Conservation (phyloP, 108 stramenopile genomes). For the Aurantiochytrium sp. region DNA sequence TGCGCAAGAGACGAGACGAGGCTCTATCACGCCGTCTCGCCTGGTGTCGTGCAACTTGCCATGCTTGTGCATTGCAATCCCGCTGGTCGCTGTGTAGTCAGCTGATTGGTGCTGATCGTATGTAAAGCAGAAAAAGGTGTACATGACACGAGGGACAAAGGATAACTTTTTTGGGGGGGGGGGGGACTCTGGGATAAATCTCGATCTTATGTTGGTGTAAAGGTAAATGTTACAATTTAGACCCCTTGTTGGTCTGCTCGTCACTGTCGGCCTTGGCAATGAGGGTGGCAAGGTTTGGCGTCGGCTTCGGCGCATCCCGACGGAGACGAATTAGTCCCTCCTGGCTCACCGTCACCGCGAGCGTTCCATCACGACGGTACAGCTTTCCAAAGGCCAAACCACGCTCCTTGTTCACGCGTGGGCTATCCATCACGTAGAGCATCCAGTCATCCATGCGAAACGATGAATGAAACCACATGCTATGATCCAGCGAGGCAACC, state of each 20-base stretch:
- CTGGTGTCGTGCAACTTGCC: no score
- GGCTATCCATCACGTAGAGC: constrained; percentile 27
- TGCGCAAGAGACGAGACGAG: no score
- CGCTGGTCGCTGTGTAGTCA: no score
- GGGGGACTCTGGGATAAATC: no score
- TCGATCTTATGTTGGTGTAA: no score
- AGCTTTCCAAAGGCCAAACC: constrained; percentile 10
- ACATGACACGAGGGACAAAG: no score
- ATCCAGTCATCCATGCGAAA: constrained; percentile 33
- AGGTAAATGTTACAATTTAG: no score
- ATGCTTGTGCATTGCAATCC: no score
- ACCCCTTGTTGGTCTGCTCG: not conserved
- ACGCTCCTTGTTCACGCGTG: not conserved
- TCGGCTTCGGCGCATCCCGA: not conserved
- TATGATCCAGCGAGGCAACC: constrained; percentile 27
- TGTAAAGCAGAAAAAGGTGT: no score
- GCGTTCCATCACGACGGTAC: not conserved
- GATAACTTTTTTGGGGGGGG: no score
- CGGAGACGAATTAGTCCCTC: constrained; percentile 23
- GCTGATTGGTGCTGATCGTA: no score
- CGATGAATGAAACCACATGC: constrained; percentile 27
- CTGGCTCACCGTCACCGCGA: constrained; percentile 20
- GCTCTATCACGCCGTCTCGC: no score
- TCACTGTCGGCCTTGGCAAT: not conserved
- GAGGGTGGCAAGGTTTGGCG: not conserved